phyloP scores from a whole-genome alignment of 306 rosid species.

The Delonix regia region DNA sequence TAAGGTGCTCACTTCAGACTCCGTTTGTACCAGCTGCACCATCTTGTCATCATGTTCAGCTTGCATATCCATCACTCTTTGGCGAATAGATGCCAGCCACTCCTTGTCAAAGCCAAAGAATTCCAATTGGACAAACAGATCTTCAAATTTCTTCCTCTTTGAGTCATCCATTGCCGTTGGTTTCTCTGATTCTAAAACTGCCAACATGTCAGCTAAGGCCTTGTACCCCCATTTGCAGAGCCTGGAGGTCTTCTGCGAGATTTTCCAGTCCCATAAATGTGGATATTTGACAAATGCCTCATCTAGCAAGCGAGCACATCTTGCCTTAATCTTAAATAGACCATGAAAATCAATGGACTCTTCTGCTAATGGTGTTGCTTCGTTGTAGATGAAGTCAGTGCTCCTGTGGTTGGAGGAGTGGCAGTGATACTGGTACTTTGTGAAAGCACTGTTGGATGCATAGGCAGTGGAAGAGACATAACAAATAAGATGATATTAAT shows the following conservation, averaged over 20 bases:
- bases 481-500: not conserved
- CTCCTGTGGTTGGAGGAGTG: not conserved
- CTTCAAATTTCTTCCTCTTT: not conserved
- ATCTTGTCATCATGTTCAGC: not conserved
- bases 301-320: not conserved
- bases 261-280: not conserved
- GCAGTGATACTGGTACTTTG: not conserved
- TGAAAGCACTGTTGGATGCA: not conserved
- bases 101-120: slow-evolving; percentile 1
- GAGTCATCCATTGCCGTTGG: not conserved
- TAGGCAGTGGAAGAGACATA: not conserved
- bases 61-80: not conserved
- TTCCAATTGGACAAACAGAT: not conserved
- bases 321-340: too few species aligned
- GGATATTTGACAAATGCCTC: not conserved
- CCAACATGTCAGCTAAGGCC: not conserved
- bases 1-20: not conserved
- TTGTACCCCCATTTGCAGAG: not conserved
- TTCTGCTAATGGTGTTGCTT: not conserved
- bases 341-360: not conserved
- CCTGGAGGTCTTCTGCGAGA: not conserved
- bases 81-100: not conserved
- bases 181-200: not conserved
- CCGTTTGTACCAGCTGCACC: not conserved
- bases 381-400: not conserved